phyloP scores from a whole-genome alignment of 495 filamentous ascomycete species.

The Amorphotheca resinae region DNA sequence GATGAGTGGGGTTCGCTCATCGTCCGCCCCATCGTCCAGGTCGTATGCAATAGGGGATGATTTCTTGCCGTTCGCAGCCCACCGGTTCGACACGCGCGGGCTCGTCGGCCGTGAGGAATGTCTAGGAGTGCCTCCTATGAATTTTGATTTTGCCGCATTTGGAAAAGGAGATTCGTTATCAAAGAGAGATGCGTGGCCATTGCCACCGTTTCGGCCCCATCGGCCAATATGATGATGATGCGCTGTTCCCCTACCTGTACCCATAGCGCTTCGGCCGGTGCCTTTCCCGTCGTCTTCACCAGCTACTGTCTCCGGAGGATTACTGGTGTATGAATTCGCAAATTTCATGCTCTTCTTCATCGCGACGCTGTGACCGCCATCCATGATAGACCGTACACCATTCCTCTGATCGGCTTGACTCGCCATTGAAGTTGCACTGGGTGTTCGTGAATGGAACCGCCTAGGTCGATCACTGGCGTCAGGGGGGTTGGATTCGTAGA shows the following conservation, averaged over 20 bases:
- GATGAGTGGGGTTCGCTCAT: slow-evolving; percentile 81
- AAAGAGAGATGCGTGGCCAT: slow-evolving; percentile 58
- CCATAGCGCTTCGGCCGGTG: slow-evolving; percentile 42
- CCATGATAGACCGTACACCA: slow-evolving; percentile 46
- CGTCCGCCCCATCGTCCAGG: slow-evolving; percentile 55
- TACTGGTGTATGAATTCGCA: slow-evolving; percentile 57
- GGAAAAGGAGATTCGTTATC: slow-evolving; percentile 64
- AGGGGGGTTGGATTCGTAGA: slow-evolving; percentile 96
- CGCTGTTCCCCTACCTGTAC: slow-evolving; percentile 50
- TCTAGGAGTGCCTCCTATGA: slow-evolving; percentile 27
- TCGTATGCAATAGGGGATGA: slow-evolving; percentile 40
- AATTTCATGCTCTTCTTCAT: slow-evolving; percentile 98
- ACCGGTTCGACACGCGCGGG: slow-evolving; percentile 22
- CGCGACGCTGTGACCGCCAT: slow-evolving; percentile 53
- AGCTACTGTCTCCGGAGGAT: slow-evolving; percentile 46
- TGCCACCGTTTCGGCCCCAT: slow-evolving; percentile 50
- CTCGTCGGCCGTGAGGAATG: slow-evolving; percentile 53
- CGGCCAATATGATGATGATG: slow-evolving; percentile 61
- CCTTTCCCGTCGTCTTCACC: slow-evolving; percentile 52
- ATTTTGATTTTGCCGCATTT: slow-evolving; percentile 26
- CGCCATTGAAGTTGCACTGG: slow-evolving; percentile 82
- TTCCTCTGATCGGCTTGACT: slow-evolving; percentile 64
- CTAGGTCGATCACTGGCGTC: slow-evolving; percentile 60
- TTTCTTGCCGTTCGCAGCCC: slow-evolving; percentile 32
- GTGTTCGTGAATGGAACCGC: slow-evolving; percentile 87